phyloP scores from a whole-genome alignment of 2,329 filamentous ascomycete genomes.

The Emydomyces testavorans region DNA sequence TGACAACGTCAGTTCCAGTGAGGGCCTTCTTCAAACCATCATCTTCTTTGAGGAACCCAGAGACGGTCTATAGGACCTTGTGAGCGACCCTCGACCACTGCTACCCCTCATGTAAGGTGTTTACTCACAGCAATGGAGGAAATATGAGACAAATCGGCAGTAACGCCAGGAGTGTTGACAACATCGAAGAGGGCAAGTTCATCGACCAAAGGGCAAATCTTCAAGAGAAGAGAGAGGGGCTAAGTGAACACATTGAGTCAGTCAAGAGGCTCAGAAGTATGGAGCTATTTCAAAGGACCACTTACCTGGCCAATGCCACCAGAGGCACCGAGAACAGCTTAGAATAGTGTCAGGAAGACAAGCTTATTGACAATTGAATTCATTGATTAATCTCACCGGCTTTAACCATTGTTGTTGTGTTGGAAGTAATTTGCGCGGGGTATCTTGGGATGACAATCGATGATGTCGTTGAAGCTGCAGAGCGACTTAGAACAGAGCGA shows the following conservation, averaged over 20 bases:
- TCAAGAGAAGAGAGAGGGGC: conserved; percentile 93
- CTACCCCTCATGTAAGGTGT: conserved; percentile 6
- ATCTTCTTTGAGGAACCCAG: conserved; percentile 75
- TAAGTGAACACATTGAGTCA: conserved; percentile 31
- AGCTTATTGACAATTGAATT: not conserved
- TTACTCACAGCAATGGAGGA: conserved; percentile 68
- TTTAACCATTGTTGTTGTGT: conserved; percentile 38
- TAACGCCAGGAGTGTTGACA: conserved; percentile 94
- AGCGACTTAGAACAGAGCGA: not conserved
- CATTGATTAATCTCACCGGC: conserved; percentile 24
- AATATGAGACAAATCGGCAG: conserved; percentile 94
- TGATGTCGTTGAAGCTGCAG: conserved; percentile 2
- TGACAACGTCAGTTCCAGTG: conserved; percentile 85
- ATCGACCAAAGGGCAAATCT: conserved; percentile 74
- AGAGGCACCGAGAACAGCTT: conserved; percentile 85
- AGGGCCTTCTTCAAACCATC: conserved; percentile 78
- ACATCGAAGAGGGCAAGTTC: conserved; percentile 98
- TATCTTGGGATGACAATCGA: conserved; percentile 3
- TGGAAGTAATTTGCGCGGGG: conserved; percentile 14
- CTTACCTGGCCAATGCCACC: conserved; percentile 96
- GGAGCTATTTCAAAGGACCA: conserved; percentile 10
- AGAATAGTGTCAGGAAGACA: conserved; percentile 18
- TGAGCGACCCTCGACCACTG: conserved; percentile 1
- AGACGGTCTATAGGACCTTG: conserved; percentile 52
- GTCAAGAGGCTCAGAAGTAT: not conserved